Percentiles rank a stretch among this genome's conserved stretches.
phyloP scores from a whole-genome alignment of 768 basidiomycete genomes.

The Russula earlei region DNA sequence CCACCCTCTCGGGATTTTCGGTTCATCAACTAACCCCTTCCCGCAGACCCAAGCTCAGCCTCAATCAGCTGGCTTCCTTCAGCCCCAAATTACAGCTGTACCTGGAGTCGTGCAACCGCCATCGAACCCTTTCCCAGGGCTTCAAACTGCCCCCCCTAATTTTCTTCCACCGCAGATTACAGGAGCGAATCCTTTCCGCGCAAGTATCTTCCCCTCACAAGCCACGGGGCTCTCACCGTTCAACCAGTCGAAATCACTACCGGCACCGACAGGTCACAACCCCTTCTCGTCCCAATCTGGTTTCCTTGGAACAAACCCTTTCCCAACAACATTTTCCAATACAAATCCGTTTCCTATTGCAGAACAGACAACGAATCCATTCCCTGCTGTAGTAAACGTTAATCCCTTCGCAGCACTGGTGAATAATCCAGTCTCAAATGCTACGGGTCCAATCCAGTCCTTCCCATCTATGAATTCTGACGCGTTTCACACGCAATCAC shows the following conservation, averaged over 20 bases:
- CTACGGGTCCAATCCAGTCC: not conserved
- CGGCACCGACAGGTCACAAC: constrained; percentile 10
- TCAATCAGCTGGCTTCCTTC: constrained; percentile 44
- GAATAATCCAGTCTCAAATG: not conserved
- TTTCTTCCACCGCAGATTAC: constrained; percentile 40
- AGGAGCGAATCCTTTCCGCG: constrained; percentile 70
- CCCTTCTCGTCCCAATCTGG: constrained; percentile 11
- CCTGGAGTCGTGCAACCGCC: constrained; percentile 9
- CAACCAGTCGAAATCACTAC: constrained; percentile 1
- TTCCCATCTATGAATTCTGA: not conserved
- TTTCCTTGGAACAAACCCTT: not conserved
- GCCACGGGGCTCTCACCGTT: constrained; percentile 17
- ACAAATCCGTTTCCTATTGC: constrained; percentile 4
- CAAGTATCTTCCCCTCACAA: constrained; percentile 40
- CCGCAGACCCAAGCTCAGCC: constrained; percentile 27
- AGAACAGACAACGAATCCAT: constrained; percentile 6
- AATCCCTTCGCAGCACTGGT: constrained; percentile 6
- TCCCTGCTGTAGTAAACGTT: not conserved
- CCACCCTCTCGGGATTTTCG: constrained; percentile 45
- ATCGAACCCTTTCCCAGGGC: constrained; percentile 32
- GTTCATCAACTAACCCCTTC: constrained; percentile 41
- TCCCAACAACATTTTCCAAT: not conserved
- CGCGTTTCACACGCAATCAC: constrained; percentile 3
- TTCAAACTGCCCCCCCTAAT: constrained; percentile 45
- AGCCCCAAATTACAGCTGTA: constrained; percentile 19